Evolutionary conservation across 495 filamentous ascomycete species (phyloP).

Genomic region (Cairneyella variabilis): DNA sequence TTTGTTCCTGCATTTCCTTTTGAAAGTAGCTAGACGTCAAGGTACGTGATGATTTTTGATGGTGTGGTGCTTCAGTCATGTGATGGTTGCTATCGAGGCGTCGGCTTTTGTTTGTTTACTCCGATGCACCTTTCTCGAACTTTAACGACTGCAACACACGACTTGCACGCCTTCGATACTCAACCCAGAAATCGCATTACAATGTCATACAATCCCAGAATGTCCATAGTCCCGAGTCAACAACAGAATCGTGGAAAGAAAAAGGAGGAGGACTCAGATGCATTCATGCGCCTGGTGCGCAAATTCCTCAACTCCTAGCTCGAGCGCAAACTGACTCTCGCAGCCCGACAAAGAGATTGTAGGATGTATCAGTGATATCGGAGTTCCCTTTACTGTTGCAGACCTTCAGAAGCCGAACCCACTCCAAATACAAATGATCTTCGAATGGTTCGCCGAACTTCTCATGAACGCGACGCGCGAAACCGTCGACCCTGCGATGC

Average conservation of each 20-base stretch:
- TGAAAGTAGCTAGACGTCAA: no score
- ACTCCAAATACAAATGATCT: constrained; percentile 89
- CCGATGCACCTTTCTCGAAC: no score
- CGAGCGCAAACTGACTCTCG: constrained; percentile 18
- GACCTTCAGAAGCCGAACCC: constrained; percentile 93
- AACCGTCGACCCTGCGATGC: constrained; percentile 91
- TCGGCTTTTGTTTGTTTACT: no score
- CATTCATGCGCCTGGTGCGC: constrained; percentile 79
- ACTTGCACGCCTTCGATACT: no score
- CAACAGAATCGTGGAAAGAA: constrained; percentile 61
- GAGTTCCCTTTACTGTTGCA: constrained; percentile 78
- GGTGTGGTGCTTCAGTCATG: no score
- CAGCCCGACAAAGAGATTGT: constrained; percentile 80
- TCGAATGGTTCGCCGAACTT: constrained; percentile 94
- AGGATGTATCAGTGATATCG: constrained; percentile 94
- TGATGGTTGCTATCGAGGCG: no score
- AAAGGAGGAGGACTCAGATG: constrained; percentile 78
- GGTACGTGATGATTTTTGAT: no score
- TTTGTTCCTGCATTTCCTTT: no score
- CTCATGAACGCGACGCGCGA: constrained; percentile 88
- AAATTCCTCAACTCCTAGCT: neutral
- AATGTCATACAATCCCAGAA: constrained; percentile 74
- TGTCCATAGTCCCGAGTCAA: constrained; percentile 63
- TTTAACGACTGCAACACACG: no score
- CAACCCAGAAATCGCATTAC: no score